Evolutionary conservation across 2,329 filamentous ascomycete genomes (phyloP).

Genomic region (Penicillium digitatum): DNA sequence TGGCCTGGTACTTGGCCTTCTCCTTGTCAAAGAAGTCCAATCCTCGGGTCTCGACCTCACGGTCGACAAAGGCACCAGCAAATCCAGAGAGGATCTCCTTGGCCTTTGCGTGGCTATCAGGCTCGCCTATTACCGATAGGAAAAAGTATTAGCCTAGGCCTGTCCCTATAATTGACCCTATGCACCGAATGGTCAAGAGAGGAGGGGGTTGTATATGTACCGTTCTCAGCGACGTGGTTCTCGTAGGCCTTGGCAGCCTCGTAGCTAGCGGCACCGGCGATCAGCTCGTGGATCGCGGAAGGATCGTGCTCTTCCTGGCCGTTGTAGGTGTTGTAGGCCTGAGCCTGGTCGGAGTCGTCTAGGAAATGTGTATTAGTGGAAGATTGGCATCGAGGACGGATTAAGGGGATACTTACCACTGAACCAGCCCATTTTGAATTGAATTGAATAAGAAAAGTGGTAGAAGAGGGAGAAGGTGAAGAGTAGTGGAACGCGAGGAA

Average conservation of each 20-base stretch:
- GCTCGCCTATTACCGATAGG: constrained; percentile 52
- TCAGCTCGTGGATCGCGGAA: constrained; percentile 66
- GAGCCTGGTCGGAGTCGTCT: constrained; percentile 49
- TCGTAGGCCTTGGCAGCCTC: constrained; percentile 77
- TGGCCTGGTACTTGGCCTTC: constrained; percentile 57
- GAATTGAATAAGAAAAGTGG: constrained; percentile 2
- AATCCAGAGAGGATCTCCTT: constrained; percentile 72
- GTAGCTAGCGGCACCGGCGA: constrained; percentile 73
- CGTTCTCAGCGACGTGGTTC: constrained; percentile 65
- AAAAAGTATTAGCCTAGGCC: background rate
- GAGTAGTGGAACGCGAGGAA: background rate
- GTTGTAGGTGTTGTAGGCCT: constrained; percentile 38
- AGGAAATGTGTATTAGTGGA: background rate
- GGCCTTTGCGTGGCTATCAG: constrained; percentile 66
- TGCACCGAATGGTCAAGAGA: too few species aligned
- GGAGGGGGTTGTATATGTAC: constrained; percentile 39
- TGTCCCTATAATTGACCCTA: too few species aligned
- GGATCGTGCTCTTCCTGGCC: constrained; percentile 50
- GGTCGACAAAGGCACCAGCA: constrained; percentile 74
- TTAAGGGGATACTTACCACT: constrained; percentile 22
- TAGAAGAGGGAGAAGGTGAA: background rate
- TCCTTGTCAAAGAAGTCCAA: constrained; percentile 57
- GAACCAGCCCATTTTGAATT: constrained; percentile 28
- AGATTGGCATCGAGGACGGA: constrained; percentile 42
- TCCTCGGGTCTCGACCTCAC: constrained; percentile 65